Percentiles rank a stretch among this genome's conserved stretches.
Evolutionary conservation across 2,329 filamentous ascomycete species (phyloP).

Genomic region (Colletotrichum higginsianum): DNA sequence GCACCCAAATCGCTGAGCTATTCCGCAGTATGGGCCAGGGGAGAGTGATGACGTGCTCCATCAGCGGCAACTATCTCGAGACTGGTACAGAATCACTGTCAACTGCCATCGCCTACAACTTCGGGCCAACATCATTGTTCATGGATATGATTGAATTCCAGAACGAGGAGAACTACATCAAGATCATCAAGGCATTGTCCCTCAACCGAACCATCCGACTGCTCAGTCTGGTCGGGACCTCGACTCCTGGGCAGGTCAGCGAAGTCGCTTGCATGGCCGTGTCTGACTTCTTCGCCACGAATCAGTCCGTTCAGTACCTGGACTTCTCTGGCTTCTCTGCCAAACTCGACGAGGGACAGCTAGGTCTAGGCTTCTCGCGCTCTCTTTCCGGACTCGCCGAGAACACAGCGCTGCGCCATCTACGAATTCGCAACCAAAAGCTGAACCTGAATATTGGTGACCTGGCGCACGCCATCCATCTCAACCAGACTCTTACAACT

Average conservation of each 20-base stretch:
- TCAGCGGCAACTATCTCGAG: conserved; percentile 69
- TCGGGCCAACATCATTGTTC: conserved; percentile 65
- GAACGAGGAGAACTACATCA: conserved; percentile 66
- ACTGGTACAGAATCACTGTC: conserved; percentile 66
- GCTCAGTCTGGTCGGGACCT: conserved; percentile 69
- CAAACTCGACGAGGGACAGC: conserved; percentile 70
- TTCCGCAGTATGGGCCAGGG: conserved; percentile 66
- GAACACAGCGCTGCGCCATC: conserved; percentile 63
- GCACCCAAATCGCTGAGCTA: conserved; percentile 64
- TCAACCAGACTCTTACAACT: conserved; percentile 64
- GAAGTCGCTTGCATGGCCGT: conserved; percentile 64
- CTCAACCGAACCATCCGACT: conserved; percentile 65
- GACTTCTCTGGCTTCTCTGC: conserved; percentile 71
- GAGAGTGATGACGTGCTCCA: conserved; percentile 62
- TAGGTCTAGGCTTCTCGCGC: conserved; percentile 67
- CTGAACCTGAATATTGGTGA: conserved; percentile 68
- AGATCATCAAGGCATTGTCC: conserved; percentile 65
- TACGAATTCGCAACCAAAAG: conserved; percentile 70
- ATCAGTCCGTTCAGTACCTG: conserved; percentile 66
- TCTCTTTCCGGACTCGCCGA: conserved; percentile 63
- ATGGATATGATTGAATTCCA: conserved; percentile 72
- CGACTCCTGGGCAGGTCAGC: conserved; percentile 62
- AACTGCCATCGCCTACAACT: conserved; percentile 61
- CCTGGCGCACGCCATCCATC: conserved; percentile 64
- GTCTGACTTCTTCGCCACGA: conserved; percentile 66